Percentiles rank a stretch among this genome's conserved stretches.
Evolutionary conservation across 768 basidiomycete genomes (phyloP).

Genomic region (Mrakia hoshinonis): DNA sequence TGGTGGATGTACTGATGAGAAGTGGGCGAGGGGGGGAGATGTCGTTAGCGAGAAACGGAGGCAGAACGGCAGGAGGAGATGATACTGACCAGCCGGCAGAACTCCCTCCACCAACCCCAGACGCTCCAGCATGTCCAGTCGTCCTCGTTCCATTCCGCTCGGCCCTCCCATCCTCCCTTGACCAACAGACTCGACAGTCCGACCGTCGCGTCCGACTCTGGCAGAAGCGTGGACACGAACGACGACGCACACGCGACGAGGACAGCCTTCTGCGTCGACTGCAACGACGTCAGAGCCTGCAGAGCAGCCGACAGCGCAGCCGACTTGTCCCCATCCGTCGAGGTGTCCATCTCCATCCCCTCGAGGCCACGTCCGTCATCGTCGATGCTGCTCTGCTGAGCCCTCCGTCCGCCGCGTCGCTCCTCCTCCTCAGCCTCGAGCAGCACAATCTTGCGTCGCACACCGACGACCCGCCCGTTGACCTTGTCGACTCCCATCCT

Average conservation of each 20-base stretch:
- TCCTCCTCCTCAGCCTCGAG: slow-evolving; percentile 85
- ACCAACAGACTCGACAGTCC: slow-evolving; percentile 48
- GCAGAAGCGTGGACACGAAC: slow-evolving; percentile 57
- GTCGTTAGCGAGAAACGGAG: background rate
- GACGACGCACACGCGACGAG: slow-evolving; percentile 65
- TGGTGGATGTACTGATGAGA: slow-evolving; percentile 24
- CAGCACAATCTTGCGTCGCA: slow-evolving; percentile 60
- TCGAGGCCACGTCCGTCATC: slow-evolving; percentile 60
- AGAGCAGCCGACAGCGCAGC: background rate
- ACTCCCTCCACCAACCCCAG: slow-evolving; percentile 86
- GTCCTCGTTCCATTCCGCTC: slow-evolving; percentile 58
- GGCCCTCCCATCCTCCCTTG: slow-evolving; percentile 61
- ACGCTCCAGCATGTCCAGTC: slow-evolving; percentile 81
- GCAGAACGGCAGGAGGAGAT: background rate
- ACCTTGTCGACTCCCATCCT: slow-evolving; percentile 79
- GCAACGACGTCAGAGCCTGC: slow-evolving; percentile 65
- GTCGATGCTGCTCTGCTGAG: slow-evolving; percentile 47
- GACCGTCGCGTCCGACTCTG: slow-evolving; percentile 44
- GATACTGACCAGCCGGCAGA: slow-evolving; percentile 62
- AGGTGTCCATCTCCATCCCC: slow-evolving; percentile 38
- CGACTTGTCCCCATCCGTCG: background rate
- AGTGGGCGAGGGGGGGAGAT: background rate
- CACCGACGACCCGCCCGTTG: slow-evolving; percentile 73
- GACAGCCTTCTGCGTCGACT: slow-evolving; percentile 65
- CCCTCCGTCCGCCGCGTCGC: slow-evolving; percentile 53